These are phyloP conservation scores for Helicocarpus griseus DNA, from an alignment of 2,329 filamentous ascomycete species.

Conservation along the genomic window DNA sequence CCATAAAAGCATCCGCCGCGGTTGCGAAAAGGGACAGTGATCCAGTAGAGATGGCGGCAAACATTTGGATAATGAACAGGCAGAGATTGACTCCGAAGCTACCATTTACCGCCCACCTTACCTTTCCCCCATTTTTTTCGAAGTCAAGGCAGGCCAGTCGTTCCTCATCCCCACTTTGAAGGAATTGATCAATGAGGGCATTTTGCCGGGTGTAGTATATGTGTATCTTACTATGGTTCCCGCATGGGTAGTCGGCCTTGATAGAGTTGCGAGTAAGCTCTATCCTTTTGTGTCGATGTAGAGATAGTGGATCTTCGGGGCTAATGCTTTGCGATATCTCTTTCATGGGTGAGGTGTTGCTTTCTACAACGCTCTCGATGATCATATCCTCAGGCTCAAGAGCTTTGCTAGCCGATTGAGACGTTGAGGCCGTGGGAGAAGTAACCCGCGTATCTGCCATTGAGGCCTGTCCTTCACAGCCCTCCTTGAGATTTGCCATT, in stretches of 20 bases:
- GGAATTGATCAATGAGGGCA: slow-evolving; percentile 37
- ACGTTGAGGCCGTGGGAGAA: background rate
- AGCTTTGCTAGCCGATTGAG: background rate
- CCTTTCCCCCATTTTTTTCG: slow-evolving; percentile 40
- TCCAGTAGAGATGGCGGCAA: slow-evolving; percentile 48
- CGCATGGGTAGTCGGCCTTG: slow-evolving; percentile 9
- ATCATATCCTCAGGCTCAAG: background rate
- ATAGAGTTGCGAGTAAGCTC: slow-evolving; percentile 8
- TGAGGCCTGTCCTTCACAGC: background rate
- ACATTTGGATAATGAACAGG: slow-evolving; percentile 50
- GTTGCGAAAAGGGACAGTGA: slow-evolving; percentile 56
- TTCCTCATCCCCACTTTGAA: slow-evolving; percentile 49
- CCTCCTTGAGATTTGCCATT: background rate
- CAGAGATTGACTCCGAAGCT: slow-evolving; percentile 45
- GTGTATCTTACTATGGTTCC: slow-evolving; percentile 28
- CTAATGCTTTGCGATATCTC: background rate
- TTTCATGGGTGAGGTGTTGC: background rate
- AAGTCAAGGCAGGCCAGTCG: slow-evolving; percentile 42
- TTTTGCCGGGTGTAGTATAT: slow-evolving; percentile 35
- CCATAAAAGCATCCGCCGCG: slow-evolving; percentile 58
- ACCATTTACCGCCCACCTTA: slow-evolving; percentile 45
- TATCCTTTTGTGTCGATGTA: slow-evolving; percentile 9
- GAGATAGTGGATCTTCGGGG: slow-evolving; percentile 12
- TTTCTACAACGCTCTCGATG: background rate
- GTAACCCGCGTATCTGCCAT: background rate